Percentiles rank a stretch among this genome's conserved stretches.
These are phyloP conservation scores for Lactarius quietus DNA, from an alignment of 768 basidiomycete species.

Conservation along the genomic window DNA sequence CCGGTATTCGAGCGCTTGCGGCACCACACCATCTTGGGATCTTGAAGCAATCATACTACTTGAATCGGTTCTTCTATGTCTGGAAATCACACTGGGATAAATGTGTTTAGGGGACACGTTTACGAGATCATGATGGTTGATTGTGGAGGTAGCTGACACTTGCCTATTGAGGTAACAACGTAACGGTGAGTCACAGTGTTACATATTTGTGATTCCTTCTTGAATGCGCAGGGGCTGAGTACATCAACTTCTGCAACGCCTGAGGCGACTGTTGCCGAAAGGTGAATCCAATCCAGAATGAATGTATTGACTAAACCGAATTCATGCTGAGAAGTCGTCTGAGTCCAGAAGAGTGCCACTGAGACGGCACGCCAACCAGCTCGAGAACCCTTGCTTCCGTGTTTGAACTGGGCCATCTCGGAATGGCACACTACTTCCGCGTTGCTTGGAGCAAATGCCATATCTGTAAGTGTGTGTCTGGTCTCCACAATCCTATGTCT, in stretches of 20 bases:
- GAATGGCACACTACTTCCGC: conserved; percentile 1
- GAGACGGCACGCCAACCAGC: neutral
- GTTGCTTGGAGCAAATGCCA: neutral
- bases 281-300: conserved; percentile 3
- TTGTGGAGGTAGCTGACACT: neutral
- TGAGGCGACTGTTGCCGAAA: neutral
- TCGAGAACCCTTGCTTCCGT: conserved; percentile 8
- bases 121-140: conserved; percentile 6
- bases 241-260: conserved; percentile 4
- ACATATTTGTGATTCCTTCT: neutral
- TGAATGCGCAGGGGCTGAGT: neutral
- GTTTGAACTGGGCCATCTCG: conserved; percentile 11
- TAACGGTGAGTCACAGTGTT: conserved; percentile 9
- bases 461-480: conserved; percentile 1
- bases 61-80: conserved; percentile 11
- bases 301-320: conserved; percentile 3
- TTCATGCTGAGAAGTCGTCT: conserved; percentile 10
- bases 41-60: conserved; percentile 14
- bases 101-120: conserved; percentile 9
- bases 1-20: neutral
- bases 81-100: conserved; percentile 8
- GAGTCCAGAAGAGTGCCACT: neutral
- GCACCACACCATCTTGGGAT: neutral
- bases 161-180: neutral
- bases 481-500: neutral